phyloP scores from a whole-genome alignment of 768 basidiomycete genomes.

The Dioszegia aurantiaca region DNA sequence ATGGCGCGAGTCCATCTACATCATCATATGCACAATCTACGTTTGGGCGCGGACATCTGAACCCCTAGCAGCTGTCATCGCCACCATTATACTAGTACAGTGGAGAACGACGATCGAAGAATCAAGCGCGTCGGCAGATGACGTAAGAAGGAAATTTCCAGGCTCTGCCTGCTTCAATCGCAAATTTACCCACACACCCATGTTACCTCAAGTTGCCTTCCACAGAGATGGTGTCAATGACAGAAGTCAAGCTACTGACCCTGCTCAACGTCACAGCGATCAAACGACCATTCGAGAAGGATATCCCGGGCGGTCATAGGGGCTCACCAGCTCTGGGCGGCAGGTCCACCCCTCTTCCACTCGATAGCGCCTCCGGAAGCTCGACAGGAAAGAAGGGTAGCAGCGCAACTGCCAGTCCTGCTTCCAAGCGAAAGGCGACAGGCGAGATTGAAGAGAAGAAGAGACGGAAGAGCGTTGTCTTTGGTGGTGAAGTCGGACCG shows the following conservation, averaged over 20 bases:
- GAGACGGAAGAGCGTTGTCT: conserved; percentile 48
- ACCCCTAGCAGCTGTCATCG: no score
- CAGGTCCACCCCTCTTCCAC: conserved; percentile 3
- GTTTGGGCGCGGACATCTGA: not conserved
- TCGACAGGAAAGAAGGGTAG: not conserved
- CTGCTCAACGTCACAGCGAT: conserved; percentile 85
- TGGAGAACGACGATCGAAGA: no score
- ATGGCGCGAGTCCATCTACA: not conserved
- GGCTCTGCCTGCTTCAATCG: not conserved
- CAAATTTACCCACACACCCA: not conserved
- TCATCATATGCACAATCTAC: not conserved
- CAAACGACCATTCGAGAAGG: conserved; percentile 54
- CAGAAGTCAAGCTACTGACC: conserved; percentile 65
- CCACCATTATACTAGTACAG: no score
- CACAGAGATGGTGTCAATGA: conserved; percentile 37
- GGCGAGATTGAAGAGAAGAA: conserved; percentile 19
- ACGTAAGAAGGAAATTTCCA: conserved; percentile 4
- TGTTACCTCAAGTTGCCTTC: not conserved
- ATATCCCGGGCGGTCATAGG: conserved; percentile 45
- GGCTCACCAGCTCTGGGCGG: conserved; percentile 21
- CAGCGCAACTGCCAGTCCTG: not conserved
- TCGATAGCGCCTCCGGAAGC: not conserved
- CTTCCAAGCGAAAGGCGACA: not conserved
- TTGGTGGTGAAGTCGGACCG: conserved; percentile 50
- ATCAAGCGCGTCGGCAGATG: not conserved